These are phyloP conservation scores for Colletotrichum sp. DNA, from an alignment of 2,329 filamentous ascomycete genomes.

Conservation along the genomic window DNA sequence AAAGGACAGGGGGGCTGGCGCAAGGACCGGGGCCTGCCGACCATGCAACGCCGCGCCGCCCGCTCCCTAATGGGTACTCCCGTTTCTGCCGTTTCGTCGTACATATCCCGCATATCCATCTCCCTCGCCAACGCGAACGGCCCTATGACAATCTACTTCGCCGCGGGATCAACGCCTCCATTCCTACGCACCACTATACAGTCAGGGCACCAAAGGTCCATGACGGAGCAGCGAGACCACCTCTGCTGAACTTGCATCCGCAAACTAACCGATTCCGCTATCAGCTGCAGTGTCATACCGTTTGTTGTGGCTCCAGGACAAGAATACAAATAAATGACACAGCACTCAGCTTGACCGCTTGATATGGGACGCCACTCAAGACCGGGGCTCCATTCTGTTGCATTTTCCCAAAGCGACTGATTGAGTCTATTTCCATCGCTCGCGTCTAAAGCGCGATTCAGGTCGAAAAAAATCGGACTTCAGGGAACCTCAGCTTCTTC, in stretches of 20 bases:
- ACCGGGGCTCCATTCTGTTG: background rate
- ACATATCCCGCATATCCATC: constrained; percentile 21
- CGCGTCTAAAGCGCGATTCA: background rate
- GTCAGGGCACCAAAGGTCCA: background rate
- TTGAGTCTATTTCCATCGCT: background rate
- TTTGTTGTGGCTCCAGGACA: background rate
- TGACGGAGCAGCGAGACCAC: background rate
- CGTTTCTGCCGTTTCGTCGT: constrained; percentile 19
- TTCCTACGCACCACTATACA: background rate
- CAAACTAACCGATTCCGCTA: constrained; percentile 9
- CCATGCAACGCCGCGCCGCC: constrained; percentile 21
- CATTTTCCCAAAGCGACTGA: background rate
- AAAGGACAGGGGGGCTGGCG: constrained; percentile 8
- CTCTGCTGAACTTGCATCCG: background rate
- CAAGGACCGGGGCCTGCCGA: constrained; percentile 19
- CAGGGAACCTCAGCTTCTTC: background rate
- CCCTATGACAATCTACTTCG: background rate
- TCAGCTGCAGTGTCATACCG: constrained; percentile 13
- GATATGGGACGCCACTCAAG: background rate
- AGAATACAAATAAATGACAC: background rate
- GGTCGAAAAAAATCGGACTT: background rate
- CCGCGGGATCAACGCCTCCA: background rate
- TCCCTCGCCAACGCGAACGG: constrained; percentile 4
- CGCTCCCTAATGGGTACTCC: constrained; percentile 24
- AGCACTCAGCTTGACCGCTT: constrained; percentile 6